Evolutionary conservation across 305 asterid species (phyloP), one percentile per base, ranked within the genome.

Genomic region (Solanum hybrid): DNA sequence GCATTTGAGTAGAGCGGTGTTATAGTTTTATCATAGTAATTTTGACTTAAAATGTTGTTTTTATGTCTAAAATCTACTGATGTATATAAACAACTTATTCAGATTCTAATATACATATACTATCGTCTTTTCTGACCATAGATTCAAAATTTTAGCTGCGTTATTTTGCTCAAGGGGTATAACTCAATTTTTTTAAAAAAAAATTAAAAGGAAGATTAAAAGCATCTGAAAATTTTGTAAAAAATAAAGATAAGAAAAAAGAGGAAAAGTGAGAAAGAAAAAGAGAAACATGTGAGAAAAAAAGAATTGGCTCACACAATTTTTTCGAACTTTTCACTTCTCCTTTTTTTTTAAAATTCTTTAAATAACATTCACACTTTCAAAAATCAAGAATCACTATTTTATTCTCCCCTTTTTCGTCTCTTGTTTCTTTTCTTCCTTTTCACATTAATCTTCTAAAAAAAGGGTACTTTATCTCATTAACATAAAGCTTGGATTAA

Each of bases 311-410:
- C 90, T 90, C 76, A 90, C 91, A 88, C 92, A 6, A 33, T 86
- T 78, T 90, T 92, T 90, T 90, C 93, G 75, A 91, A 90, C 93
- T 83, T 89, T 89, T 89, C 82, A 86, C 90, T 89, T 74, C 26
- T 83, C 40, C 12, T 78, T 78, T 37, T 76, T 46, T 46, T 14
- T 0, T 4, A 67, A 64, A 67, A 67, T 0, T 34, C 29, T 67
- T 80, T 36, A 33, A 64, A 8, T 64, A 57, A 57, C 3, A 51
- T 35, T 86, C 75, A 86, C 78, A 31, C n/a, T 6, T 83, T 33
- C 34, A 86, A 86, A 12, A 18, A 85, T 29, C 31, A 20, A 20
- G 51, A 86, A 86, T 86, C 64, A 64, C 64, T 86, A 42, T n/a
- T 34, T 86, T 34, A 86, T 86, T 86, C 80, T 86, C 24, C 16